phyloP scores from a whole-genome alignment of 495 filamentous ascomycete genomes.

The Penicillium mononematosum region DNA sequence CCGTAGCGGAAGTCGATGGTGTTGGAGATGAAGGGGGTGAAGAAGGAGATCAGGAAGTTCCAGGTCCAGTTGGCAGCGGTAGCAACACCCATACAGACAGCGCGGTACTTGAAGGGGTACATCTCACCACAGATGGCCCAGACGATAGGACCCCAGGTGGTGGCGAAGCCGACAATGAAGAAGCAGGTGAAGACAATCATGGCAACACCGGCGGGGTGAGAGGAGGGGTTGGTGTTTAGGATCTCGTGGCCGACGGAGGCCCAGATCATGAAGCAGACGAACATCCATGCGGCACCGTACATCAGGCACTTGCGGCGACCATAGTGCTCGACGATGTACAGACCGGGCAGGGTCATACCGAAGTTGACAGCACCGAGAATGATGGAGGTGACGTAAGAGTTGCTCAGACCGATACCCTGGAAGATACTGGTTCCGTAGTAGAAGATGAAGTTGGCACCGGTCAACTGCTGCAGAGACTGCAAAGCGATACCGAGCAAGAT shows the following conservation, averaged over 20 bases:
- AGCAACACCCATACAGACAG: constrained; percentile 70
- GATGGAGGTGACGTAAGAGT: constrained; percentile 70
- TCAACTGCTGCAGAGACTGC: constrained; percentile 71
- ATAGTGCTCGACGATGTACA: constrained; percentile 70
- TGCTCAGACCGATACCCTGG: constrained; percentile 61
- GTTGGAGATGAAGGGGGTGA: constrained; percentile 71
- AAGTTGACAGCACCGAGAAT: constrained; percentile 77
- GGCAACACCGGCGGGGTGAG: constrained; percentile 62
- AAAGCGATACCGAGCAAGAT: constrained; percentile 66
- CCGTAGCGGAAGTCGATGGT: constrained; percentile 74
- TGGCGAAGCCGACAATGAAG: constrained; percentile 60
- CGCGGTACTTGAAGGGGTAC: constrained; percentile 75
- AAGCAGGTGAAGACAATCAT: constrained; percentile 78
- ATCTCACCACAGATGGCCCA: constrained; percentile 81
- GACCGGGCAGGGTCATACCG: constrained; percentile 65
- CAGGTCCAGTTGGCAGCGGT: constrained; percentile 86
- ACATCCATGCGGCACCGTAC: constrained; percentile 65
- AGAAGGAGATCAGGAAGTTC: constrained; percentile 87
- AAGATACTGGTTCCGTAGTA: constrained; percentile 80
- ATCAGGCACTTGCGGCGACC: constrained; percentile 69
- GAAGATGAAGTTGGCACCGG: constrained; percentile 79
- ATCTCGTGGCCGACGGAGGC: constrained; percentile 65
- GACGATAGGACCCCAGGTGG: constrained; percentile 80
- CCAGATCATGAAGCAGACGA: constrained; percentile 71
- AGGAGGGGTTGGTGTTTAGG: constrained; percentile 52